Evolutionary conservation across 371 early-diverging fungal genomes (phyloP).

Genomic region (Apophysomyces elegans): DNA sequence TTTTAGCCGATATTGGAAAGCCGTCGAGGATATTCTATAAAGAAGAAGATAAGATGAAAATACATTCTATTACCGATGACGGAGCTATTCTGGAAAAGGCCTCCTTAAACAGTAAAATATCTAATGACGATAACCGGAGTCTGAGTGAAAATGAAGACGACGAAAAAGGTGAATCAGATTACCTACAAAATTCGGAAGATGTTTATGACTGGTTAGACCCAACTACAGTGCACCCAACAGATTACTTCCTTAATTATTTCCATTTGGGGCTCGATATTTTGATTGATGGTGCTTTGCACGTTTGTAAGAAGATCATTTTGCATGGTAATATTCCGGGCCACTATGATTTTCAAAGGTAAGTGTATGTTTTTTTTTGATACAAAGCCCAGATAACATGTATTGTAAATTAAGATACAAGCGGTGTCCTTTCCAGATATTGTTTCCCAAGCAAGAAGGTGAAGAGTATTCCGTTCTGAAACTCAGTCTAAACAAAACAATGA

Average conservation of each 20-base stretch:
- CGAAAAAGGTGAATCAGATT: conserved; percentile 30
- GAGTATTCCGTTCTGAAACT: background rate
- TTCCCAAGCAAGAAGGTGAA: conserved; percentile 34
- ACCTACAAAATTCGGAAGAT: background rate
- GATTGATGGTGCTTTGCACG: conserved; percentile 70
- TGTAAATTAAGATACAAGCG: conserved; percentile 53
- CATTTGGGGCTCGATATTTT: conserved; percentile 75
- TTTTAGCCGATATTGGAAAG: conserved; percentile 70
- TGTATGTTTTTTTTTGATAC: background rate
- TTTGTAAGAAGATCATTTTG: conserved; percentile 73
- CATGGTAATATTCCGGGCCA: conserved; percentile 81
- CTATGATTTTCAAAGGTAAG: conserved; percentile 72
- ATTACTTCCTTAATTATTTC: conserved; percentile 76
- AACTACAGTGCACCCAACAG: conserved; percentile 51
- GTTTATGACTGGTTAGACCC: background rate
- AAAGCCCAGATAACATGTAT: background rate
- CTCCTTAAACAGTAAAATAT: background rate
- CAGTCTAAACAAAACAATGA: background rate
- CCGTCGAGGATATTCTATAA: conserved; percentile 68
- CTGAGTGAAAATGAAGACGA: conserved; percentile 29
- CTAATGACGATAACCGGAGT: conserved; percentile 15
- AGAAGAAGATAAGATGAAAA: conserved; percentile 77
- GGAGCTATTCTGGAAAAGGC: conserved; percentile 18
- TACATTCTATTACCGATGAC: conserved; percentile 56
- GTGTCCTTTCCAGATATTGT: conserved; percentile 55